Conservation (phyloP, 176 grass and related monocot genomes). For the Pontederia paniculata region DNA sequence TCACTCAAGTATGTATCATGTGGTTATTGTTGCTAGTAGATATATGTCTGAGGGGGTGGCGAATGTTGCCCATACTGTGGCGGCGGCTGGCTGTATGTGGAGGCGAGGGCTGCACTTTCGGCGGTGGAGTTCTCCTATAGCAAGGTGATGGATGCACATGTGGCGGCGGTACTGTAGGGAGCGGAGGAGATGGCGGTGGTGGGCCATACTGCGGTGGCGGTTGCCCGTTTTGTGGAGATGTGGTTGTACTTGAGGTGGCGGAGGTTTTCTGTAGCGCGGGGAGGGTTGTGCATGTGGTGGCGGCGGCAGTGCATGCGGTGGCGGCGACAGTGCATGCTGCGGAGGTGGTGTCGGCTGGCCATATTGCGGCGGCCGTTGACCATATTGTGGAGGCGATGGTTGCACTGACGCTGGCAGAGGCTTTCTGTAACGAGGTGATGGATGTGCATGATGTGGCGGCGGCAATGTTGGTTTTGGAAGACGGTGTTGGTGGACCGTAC, state of each 20-base stretch:
- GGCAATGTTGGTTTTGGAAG: neutral
- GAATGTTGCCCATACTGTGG: neutral
- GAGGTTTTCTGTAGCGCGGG: neutral
- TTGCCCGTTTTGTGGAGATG: neutral
- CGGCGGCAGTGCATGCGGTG: neutral
- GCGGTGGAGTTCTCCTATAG: neutral
- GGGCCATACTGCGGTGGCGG: neutral
- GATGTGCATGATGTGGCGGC: too few relatives aligned
- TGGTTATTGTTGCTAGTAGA: too few relatives aligned
- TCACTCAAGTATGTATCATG: too few relatives aligned
- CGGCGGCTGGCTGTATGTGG: too few relatives aligned
- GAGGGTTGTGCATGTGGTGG: neutral
- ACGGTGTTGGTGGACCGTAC: neutral
- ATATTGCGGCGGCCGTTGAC: neutral
- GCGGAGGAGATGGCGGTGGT: neutral
- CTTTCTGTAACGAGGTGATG: neutral
- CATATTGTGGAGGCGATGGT: neutral
- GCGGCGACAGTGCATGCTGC: too few relatives aligned
- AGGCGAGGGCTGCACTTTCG: neutral
- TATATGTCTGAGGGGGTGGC: neutral
- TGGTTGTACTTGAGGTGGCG: neutral
- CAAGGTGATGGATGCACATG: neutral
- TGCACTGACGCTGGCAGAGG: neutral
- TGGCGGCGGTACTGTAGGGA: neutral
- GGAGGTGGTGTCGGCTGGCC: neutral